Evolutionary conservation across 371 early-diverging fungal genomes (phyloP).

Genomic region (Zopfochytrium polystomum): DNA sequence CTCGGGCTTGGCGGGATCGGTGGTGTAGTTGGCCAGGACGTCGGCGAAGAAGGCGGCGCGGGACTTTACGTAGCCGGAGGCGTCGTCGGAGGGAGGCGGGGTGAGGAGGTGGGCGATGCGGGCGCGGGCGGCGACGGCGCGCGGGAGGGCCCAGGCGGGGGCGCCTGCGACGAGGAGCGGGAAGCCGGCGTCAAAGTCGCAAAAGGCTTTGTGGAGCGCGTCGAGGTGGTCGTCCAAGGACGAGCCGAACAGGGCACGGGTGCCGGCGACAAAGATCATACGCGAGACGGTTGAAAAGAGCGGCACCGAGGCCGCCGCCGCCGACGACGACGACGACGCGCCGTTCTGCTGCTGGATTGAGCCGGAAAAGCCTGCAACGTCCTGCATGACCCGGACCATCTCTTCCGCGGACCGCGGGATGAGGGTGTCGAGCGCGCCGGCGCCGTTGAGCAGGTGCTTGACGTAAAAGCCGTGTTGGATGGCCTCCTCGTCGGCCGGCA

Average conservation of each 20-base stretch:
- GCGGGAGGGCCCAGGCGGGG: background rate
- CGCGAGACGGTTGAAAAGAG: background rate
- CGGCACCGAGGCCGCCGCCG: background rate
- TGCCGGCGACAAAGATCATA: background rate
- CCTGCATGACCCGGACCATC: background rate
- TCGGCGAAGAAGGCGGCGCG: too few relatives aligned
- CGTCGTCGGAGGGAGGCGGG: background rate
- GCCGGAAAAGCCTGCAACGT: too few relatives aligned
- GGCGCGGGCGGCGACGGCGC: slow-evolving; percentile 1
- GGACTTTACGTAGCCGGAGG: too few relatives aligned
- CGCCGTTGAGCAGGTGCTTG: background rate
- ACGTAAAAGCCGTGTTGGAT: background rate
- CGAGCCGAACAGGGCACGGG: background rate
- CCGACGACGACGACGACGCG: too few relatives aligned
- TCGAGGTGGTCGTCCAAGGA: background rate
- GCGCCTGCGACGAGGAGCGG: background rate
- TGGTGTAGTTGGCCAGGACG: background rate
- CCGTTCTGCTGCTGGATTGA: too few relatives aligned
- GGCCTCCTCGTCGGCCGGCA: too few relatives aligned
- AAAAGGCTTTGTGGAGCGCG: too few relatives aligned
- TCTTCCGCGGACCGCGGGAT: background rate
- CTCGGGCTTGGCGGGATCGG: background rate
- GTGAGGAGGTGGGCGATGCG: background rate
- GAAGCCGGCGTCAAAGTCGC: background rate
- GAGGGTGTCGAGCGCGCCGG: background rate